Conservation (phyloP, 768 basidiomycete genomes). For the Lepiota brunneoincarnata region DNA sequence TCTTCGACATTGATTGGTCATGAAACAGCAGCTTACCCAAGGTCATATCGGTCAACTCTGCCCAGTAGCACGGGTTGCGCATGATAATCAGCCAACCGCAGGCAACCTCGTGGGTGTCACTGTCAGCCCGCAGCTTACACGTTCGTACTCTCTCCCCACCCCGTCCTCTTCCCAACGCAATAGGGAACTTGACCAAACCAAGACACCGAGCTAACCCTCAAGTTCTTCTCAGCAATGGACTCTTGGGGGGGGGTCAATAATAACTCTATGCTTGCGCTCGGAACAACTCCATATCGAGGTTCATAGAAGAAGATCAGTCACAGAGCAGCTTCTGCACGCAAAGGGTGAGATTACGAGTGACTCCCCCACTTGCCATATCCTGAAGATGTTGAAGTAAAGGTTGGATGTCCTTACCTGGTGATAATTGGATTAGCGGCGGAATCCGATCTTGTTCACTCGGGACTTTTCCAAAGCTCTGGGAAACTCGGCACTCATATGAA, state of each 20-base stretch:
- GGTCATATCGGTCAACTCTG: background rate
- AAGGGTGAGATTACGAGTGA: slow-evolving; percentile 10
- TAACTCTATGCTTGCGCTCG: slow-evolving; percentile 10
- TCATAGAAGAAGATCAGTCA: slow-evolving; percentile 15
- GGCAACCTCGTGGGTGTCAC: background rate
- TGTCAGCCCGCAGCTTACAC: slow-evolving; percentile 17
- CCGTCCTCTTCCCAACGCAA: background rate
- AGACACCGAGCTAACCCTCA: slow-evolving; percentile 4
- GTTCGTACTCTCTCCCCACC: slow-evolving; percentile 4
- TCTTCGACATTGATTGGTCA: background rate
- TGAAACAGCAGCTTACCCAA: background rate
- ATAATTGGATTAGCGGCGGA: background rate
- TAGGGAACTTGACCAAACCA: background rate
- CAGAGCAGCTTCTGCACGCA: slow-evolving; percentile 10
- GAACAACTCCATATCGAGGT: slow-evolving; percentile 10
- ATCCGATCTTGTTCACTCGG: background rate
- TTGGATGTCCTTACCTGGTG: background rate
- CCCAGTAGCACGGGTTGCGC: slow-evolving; percentile 8
- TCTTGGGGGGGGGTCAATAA: slow-evolving; percentile 10
- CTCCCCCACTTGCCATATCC: background rate
- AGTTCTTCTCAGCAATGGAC: slow-evolving; percentile 10
- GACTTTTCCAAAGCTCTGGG: background rate
- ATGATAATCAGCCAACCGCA: slow-evolving; percentile 6
- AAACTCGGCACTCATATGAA: background rate
- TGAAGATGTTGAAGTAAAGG: slow-evolving; percentile 3